Conservation (phyloP, 805 yeast species). For the Torulaspora delbrueckii region DNA sequence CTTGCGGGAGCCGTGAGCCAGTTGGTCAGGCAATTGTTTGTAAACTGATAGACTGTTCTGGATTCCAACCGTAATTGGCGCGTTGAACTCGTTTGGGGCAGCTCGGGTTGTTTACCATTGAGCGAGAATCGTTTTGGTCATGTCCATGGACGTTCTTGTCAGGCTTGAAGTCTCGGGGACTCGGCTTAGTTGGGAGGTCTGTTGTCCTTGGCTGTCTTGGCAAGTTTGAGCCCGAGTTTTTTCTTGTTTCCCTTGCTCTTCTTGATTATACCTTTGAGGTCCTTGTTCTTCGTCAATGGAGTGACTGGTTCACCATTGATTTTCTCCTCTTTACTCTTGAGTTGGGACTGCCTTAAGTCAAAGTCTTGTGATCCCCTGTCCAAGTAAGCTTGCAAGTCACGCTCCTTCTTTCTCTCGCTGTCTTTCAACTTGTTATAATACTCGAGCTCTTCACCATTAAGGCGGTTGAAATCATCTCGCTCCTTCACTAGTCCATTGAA, state of each 20-base stretch:
- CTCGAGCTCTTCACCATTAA: constrained; percentile 24
- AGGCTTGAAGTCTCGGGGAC: neutral
- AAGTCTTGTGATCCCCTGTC: constrained; percentile 9
- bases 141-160: neutral
- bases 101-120: neutral
- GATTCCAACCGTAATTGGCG: neutral
- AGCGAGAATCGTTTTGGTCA: neutral
- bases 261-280: neutral
- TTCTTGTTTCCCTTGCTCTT: neutral
- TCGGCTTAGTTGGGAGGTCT: neutral
- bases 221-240: neutral
- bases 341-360: constrained; percentile 3
- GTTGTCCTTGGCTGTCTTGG: neutral
- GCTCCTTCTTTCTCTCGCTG: constrained; percentile 5
- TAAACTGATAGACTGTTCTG: neutral
- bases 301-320: neutral
- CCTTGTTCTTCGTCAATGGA: neutral
- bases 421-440: constrained; percentile 12
- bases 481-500: constrained; percentile 23
- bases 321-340: neutral
- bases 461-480: constrained; percentile 29
- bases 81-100: neutral
- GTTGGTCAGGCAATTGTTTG: neutral
- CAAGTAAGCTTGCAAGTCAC: constrained; percentile 10
- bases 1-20: neutral